Percentiles rank a stretch among this genome's conserved stretches.
Conservation (phyloP, 192 early-diverging fungal genomes). For the Podila verticillata region DNA sequence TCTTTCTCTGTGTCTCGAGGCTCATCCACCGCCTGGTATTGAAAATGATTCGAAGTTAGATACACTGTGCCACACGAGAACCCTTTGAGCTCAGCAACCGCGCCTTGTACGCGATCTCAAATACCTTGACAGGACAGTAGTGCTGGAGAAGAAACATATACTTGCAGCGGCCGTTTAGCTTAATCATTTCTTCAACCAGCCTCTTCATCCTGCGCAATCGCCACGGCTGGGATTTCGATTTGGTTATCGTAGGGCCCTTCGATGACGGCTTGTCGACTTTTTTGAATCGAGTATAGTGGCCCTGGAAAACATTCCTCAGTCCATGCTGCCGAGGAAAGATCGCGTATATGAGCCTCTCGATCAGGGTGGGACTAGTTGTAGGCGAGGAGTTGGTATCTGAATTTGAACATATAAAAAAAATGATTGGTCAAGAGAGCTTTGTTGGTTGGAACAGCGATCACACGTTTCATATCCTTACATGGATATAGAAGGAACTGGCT, state of each 20-base stretch:
- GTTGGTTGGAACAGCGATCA: not conserved
- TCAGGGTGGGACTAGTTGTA: not conserved
- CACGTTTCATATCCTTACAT: not conserved
- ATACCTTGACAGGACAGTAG: slow-evolving; percentile 58
- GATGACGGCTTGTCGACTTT: not conserved
- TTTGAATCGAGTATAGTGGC: not conserved
- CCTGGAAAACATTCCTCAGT: slow-evolving; percentile 13
- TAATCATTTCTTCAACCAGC: slow-evolving; percentile 54
- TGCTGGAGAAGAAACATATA: slow-evolving; percentile 54
- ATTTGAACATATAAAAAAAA: too few relatives aligned
- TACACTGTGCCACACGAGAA: not conserved
- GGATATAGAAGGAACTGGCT: not conserved
- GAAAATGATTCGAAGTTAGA: not conserved
- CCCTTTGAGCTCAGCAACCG: not conserved
- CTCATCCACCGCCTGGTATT: slow-evolving; percentile 13
- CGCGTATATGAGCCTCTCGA: slow-evolving; percentile 5
- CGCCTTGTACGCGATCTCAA: not conserved
- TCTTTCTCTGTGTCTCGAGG: not conserved
- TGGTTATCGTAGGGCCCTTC: too few relatives aligned
- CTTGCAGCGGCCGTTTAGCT: slow-evolving; percentile 52
- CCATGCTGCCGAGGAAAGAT: slow-evolving; percentile 44
- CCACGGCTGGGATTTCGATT: slow-evolving; percentile 8
- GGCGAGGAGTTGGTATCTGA: too few relatives aligned
- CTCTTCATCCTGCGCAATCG: slow-evolving; percentile 27
- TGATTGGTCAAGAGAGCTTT: not conserved